A percentile compares a stretch with the other conserved stretches of the same genome.
These are phyloP conservation scores for Skeletonema grethae DNA, from an alignment of 108 stramenopile genomes.

Conservation along the genomic window DNA sequence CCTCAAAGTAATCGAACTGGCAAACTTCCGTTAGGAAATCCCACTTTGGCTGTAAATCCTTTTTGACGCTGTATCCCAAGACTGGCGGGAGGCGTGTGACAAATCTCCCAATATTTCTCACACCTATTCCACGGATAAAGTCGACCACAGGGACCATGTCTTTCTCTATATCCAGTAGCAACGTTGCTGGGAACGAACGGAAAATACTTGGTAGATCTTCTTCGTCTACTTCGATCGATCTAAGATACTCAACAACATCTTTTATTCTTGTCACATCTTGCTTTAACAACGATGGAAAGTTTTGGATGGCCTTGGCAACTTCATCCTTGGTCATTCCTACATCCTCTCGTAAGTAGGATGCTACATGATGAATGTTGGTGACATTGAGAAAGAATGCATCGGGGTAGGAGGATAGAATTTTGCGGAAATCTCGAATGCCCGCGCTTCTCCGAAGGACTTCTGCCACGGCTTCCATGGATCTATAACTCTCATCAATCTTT, in stretches of 20 bases:
- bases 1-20: conserved; percentile 65
- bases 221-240: conserved; percentile 52
- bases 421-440: conserved; percentile 66
- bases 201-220: conserved; percentile 64
- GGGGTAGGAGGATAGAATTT: conserved; percentile 71
- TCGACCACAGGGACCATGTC: conserved; percentile 68
- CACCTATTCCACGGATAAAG: conserved; percentile 64
- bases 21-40: conserved; percentile 60
- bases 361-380: conserved; percentile 50
- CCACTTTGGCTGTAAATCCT: conserved; percentile 81
- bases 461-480: conserved; percentile 60
- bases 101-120: conserved; percentile 71
- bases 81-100: conserved; percentile 74
- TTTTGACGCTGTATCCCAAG: conserved; percentile 75
- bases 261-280: conserved; percentile 54
- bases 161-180: conserved; percentile 58
- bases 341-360: conserved; percentile 59
- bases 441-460: conserved; percentile 54
- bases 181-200: conserved; percentile 68
- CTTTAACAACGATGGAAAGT: conserved; percentile 64
- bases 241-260: conserved; percentile 47
- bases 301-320: conserved; percentile 60
- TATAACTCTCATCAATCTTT: conserved; percentile 54
- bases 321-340: conserved; percentile 70
- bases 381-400: conserved; percentile 63